Conservation (phyloP, 1,284 basidiomycete genomes). For the Dichomitus squalens region DNA sequence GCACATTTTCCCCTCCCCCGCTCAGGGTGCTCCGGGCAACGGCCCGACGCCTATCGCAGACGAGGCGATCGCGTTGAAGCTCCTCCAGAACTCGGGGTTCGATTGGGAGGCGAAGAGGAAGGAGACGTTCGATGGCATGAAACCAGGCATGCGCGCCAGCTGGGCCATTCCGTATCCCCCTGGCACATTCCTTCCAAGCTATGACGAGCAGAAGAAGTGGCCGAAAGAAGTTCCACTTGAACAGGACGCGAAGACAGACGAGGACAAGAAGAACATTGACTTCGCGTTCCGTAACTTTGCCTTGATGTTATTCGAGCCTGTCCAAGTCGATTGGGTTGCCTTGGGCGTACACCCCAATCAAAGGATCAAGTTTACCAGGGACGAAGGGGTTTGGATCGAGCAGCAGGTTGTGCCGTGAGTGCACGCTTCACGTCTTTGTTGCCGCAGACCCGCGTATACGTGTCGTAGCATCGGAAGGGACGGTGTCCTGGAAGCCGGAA, state of each 20-base stretch:
- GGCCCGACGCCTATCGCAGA: slow-evolving; percentile 16
- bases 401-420: slow-evolving; percentile 57
- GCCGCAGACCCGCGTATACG: background rate
- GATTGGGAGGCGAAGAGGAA: slow-evolving; percentile 66
- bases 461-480: background rate
- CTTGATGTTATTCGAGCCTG: slow-evolving; percentile 64
- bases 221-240: slow-evolving; percentile 44
- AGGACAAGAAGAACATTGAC: slow-evolving; percentile 47
- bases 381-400: slow-evolving; percentile 49
- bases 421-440: background rate
- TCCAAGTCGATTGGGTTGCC: slow-evolving; percentile 64
- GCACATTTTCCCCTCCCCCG: slow-evolving; percentile 44
- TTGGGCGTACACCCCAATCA: slow-evolving; percentile 54
- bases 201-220: slow-evolving; percentile 61
- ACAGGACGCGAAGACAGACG: slow-evolving; percentile 45
- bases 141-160: slow-evolving; percentile 58
- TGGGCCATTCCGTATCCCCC: slow-evolving; percentile 62
- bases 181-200: slow-evolving; percentile 49
- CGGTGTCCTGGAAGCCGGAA: background rate
- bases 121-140: slow-evolving; percentile 55
- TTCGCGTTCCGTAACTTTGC: slow-evolving; percentile 63
- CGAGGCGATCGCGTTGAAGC: slow-evolving; percentile 35
- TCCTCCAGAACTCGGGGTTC: slow-evolving; percentile 42
- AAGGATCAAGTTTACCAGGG: slow-evolving; percentile 53
- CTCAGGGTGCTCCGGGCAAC: slow-evolving; percentile 6